phyloP scores from a whole-genome alignment of 2,329 filamentous ascomycete genomes.

The Moelleriella libera region DNA sequence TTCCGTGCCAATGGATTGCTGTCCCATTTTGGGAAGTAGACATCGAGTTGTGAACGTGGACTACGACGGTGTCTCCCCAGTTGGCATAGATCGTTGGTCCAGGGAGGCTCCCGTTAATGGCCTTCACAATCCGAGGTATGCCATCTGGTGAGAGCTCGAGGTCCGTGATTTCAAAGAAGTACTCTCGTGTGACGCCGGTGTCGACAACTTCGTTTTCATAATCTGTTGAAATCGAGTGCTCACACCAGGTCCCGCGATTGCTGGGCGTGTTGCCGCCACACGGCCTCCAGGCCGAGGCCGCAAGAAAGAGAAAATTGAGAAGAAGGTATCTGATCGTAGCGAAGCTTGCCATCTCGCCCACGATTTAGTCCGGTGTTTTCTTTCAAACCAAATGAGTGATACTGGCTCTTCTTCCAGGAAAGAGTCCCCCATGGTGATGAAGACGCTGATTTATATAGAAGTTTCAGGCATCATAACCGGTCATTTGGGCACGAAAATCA shows the following conservation, averaged over 20 bases:
- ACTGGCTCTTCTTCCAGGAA: too few relatives aligned
- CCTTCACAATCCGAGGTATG: constrained; percentile 10
- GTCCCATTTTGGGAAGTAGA: constrained; percentile 36
- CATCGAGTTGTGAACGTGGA: constrained; percentile 38
- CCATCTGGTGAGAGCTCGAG: background rate
- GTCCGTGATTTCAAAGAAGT: constrained; percentile 1
- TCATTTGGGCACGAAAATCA: too few relatives aligned
- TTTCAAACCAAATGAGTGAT: too few relatives aligned
- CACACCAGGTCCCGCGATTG: background rate
- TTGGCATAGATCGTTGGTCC: constrained; percentile 43
- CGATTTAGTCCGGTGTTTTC: too few relatives aligned
- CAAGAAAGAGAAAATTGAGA: background rate
- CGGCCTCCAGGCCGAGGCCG: background rate
- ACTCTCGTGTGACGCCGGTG: constrained; percentile 1
- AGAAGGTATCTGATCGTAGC: too few relatives aligned
- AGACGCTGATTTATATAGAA: too few relatives aligned
- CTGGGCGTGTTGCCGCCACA: background rate
- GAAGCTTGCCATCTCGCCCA: too few relatives aligned
- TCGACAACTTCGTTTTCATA: background rate
- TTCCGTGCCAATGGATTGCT: constrained; percentile 48
- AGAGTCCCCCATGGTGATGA: too few relatives aligned
- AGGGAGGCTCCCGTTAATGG: constrained; percentile 44
- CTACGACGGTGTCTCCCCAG: constrained; percentile 32
- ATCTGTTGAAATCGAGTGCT: background rate
- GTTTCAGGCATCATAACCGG: too few relatives aligned